Base-by-base conservation (phyloP, 2,329 filamentous ascomycete genomes). In the Xylaria sp. region DNA sequence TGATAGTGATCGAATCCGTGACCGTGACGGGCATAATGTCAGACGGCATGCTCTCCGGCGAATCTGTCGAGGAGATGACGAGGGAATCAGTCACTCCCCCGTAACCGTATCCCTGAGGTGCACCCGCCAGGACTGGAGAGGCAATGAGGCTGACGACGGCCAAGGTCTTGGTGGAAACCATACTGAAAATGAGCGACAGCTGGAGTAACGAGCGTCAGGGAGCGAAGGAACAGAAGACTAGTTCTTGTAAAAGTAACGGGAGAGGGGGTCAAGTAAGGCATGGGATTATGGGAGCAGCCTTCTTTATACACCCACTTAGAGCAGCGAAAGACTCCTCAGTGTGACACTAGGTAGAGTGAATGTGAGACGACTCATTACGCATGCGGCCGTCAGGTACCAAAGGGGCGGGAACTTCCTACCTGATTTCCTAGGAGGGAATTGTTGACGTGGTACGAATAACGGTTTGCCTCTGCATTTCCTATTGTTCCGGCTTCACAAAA, bases 391-490 rank as follows among this genome's bases (percentile, higher is more conserved):
- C 42, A 64, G n/a, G 37, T 44, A 47, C n/a, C 37, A 25, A 27
- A 42, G 23, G 23, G 13, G 37, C 23, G 51, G 13, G 23, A 40
- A 12, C 37, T 63, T 64, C 23, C 54, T 44, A 25, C 9, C 63
- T 64, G 53, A 18, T 32, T 57, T 23, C 60, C 40, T 6, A 58
- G 18, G 9, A 50, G 18, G 42, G 21, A 10, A 35, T 48, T 18
- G 47, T 47, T 48, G 37, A 54, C 18, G 72, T 74, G 55, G 51
- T 48, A 74, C 71, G 37, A 27, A 51, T 60, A 72, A 69, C 57
- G 67, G 54, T 60, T 70, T 63, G 64, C 21, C 57, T 68, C 48
- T 32, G 44, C 13, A 59, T 67, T 53, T 48, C 61, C 69, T 40
- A 59, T 66, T 27, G 44, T 10, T 60, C 57, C 48, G 40, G 67